These are phyloP conservation scores for Hyphopichia buzzinii DNA, from an alignment of 1,139 yeast genomes.

Conservation along the genomic window DNA sequence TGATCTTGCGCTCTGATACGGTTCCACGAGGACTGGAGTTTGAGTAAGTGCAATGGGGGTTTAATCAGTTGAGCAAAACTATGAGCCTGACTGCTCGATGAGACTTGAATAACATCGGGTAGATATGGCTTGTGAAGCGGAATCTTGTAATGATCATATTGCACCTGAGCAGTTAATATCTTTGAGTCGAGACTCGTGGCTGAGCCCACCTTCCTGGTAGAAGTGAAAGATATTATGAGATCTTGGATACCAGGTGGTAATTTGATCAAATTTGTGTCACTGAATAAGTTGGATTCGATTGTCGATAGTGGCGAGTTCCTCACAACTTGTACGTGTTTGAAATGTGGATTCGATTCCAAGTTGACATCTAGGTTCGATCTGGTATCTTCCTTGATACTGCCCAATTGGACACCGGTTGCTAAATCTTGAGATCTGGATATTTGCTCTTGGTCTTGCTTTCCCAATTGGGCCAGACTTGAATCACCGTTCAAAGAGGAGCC, in stretches of 20 bases:
- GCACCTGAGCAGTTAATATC: slow-evolving; percentile 23
- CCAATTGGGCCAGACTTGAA: slow-evolving; percentile 9
- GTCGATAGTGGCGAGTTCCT: slow-evolving; percentile 30
- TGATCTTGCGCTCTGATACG: slow-evolving; percentile 42
- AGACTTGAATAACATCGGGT: slow-evolving; percentile 30
- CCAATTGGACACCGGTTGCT: neutral
- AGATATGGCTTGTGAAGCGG: slow-evolving; percentile 40
- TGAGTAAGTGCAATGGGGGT: slow-evolving; percentile 37
- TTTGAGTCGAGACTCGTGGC: slow-evolving; percentile 17
- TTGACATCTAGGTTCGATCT: neutral
- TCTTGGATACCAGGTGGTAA: slow-evolving; percentile 77
- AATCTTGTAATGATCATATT: slow-evolving; percentile 28
- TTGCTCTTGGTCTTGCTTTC: slow-evolving; percentile 5
- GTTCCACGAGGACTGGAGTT: slow-evolving; percentile 48
- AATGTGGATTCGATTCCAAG: slow-evolving; percentile 10
- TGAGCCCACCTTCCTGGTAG: slow-evolving; percentile 32
- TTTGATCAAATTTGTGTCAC: slow-evolving; percentile 42
- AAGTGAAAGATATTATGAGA: slow-evolving; percentile 51
- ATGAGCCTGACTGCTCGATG: slow-evolving; percentile 8
- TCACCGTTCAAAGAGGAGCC: slow-evolving; percentile 7
- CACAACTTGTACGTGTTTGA: slow-evolving; percentile 27
- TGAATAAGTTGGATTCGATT: slow-evolving; percentile 34
- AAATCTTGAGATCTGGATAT: slow-evolving; percentile 1
- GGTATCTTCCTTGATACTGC: neutral
- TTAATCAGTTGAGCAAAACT: slow-evolving; percentile 14